Evolutionary conservation across 1,284 basidiomycete species (phyloP).

Genomic region (Coniferiporia sulphurascens): DNA sequence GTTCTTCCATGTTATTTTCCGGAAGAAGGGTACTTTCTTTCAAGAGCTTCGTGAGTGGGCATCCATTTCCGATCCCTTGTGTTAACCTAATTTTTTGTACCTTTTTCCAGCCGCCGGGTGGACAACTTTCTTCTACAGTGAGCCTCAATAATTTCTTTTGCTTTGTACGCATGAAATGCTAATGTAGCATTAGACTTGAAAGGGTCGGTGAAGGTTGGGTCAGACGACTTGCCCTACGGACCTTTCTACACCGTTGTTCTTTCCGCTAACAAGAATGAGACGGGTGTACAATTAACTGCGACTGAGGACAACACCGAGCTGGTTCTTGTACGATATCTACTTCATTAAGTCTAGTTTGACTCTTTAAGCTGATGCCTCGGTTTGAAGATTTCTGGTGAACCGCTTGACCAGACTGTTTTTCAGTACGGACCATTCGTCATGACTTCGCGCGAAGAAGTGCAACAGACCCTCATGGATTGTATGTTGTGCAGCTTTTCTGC

Average conservation of each 20-base stretch:
- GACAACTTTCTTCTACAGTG: constrained; percentile 81
- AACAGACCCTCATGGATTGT: constrained; percentile 82
- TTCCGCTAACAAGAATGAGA: constrained; percentile 49
- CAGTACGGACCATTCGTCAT: constrained; percentile 90
- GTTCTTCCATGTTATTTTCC: constrained; percentile 83
- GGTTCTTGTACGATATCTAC: constrained; percentile 48
- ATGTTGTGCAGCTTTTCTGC: constrained; percentile 25
- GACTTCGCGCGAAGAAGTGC: constrained; percentile 76
- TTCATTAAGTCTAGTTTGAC: neutral
- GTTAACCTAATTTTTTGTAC: constrained; percentile 10
- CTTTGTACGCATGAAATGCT: neutral
- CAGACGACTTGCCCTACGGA: constrained; percentile 44
- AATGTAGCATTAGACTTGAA: constrained; percentile 50
- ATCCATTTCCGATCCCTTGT: neutral
- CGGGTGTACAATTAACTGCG: constrained; percentile 59
- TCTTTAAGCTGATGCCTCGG: constrained; percentile 18
- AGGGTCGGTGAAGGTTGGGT: constrained; percentile 57
- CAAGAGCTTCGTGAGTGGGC: constrained; percentile 72
- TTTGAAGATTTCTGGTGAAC: constrained; percentile 74
- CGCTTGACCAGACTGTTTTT: constrained; percentile 82
- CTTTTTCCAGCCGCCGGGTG: constrained; percentile 58
- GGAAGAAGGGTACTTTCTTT: constrained; percentile 64
- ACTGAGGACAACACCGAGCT: constrained; percentile 61
- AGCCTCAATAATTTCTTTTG: constrained; percentile 25
- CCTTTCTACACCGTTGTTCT: constrained; percentile 77